Percentiles rank a stretch among this genome's conserved stretches.
Conservation (phyloP, 1,139 yeast genomes). For the Nakaseomyces bracarensis region DNA sequence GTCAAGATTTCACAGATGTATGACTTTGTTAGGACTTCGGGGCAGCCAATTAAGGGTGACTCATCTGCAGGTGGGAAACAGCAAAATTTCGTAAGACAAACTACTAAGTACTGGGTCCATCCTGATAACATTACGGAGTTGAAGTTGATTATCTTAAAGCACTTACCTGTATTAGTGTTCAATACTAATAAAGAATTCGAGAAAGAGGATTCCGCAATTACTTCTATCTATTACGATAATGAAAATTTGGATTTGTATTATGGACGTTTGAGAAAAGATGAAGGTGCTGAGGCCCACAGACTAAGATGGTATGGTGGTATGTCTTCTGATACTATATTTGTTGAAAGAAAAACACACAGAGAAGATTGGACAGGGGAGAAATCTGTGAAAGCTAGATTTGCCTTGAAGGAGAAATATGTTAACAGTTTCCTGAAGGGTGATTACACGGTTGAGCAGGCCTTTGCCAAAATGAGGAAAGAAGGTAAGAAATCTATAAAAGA, state of each 20-base stretch:
- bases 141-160: slow-evolving; percentile 84
- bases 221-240: slow-evolving; percentile 92
- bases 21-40: slow-evolving; percentile 89
- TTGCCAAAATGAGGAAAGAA: slow-evolving; percentile 85
- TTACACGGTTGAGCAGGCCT: slow-evolving; percentile 80
- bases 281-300: slow-evolving; percentile 98
- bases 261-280: slow-evolving; percentile 91
- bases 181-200: slow-evolving; percentile 94
- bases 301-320: slow-evolving; percentile 98
- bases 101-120: slow-evolving; percentile 98
- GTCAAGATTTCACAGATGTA: slow-evolving; percentile 83
- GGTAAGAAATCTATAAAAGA: slow-evolving; percentile 83
- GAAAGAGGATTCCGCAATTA: slow-evolving; percentile 87
- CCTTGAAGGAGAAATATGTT: slow-evolving; percentile 82
- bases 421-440: slow-evolving; percentile 76
- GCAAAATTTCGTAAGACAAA: slow-evolving; percentile 96
- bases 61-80: slow-evolving; percentile 95
- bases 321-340: slow-evolving; percentile 85
- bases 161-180: slow-evolving; percentile 91
- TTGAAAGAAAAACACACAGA: slow-evolving; percentile 94
- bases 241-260: slow-evolving; percentile 80
- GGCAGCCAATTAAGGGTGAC: slow-evolving; percentile 91
- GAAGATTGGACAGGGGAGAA: slow-evolving; percentile 99
- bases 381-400: slow-evolving; percentile 93
- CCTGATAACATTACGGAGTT: slow-evolving; percentile 98